Evolutionary conservation across 192 early-diverging fungal species (phyloP), one percentile per base, ranked within the genome.

Genomic region (Coemansia sp.): DNA sequence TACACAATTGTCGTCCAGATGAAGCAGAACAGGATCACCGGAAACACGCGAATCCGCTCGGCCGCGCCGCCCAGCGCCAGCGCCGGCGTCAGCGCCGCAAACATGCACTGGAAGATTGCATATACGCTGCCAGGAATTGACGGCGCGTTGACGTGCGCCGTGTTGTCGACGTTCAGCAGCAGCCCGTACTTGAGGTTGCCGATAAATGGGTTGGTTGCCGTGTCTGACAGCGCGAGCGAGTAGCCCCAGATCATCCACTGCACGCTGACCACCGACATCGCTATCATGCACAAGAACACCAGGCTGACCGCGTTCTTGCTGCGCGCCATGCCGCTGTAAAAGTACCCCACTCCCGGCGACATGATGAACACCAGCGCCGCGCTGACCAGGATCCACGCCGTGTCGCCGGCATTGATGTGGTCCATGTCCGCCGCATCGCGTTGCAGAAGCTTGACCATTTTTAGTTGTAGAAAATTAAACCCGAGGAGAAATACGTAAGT

Each of bases 181-280:
- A 89, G 87, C 6, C 82, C 89, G 32, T 87, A 84, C 5, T 79
- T 70, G 40, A 92, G 79, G 70, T 94, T 87, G 26, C 95, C 93
- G 40, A 92, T 90, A 61, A 97, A 82, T 9, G 53, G 53, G 52
- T 62, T 70, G 5, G 49, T 62, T n/a, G 83, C 88, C 0, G 83
- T 81, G 58, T 88, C 90, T 26, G 85, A 87, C 59, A 93, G 92
- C 26, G 90, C 79, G 10, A 97, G 75, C 27, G 88, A 89, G 75
- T 90, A 97, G 2, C 95, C 95, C 67, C 90, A 90, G 23, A 94
- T 63, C 54, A 88, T 81, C 92, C 93, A 97, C 83, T 93, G 92
- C 20, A 98, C 54, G 40, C 89, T 75, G 17, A 96, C 92, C n/a
- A 96, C 85, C 8, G 90, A 82, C 65, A 92, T 71, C 27, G 90